Percentiles rank a stretch among this genome's conserved stretches.
Conservation (phyloP, 345 rosid species). For the Anacardium occidentale region DNA sequence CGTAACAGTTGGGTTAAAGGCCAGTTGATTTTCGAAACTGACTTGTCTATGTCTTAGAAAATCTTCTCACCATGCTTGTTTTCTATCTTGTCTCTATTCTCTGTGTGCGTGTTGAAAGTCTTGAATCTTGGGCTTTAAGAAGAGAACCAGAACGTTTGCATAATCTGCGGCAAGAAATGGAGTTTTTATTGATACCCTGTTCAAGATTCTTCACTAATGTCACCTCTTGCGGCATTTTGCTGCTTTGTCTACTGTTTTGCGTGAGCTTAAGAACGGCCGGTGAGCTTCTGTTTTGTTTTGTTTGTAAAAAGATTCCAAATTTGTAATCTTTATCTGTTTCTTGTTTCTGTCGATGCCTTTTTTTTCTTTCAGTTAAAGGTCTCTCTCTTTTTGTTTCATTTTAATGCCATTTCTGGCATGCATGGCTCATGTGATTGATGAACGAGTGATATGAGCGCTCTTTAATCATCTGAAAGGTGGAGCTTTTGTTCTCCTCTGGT, state of each 20-base stretch:
- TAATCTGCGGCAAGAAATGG: conserved; percentile 34
- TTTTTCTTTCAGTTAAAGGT: conserved; percentile 2
- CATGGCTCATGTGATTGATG: conserved; percentile 14
- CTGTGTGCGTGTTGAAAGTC: neutral
- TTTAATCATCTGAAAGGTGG: neutral
- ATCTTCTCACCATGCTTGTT: conserved; percentile 12
- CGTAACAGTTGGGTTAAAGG: conserved; percentile 26
- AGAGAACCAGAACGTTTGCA: conserved; percentile 13
- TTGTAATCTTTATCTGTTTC: conserved; percentile 15
- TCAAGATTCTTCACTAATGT: conserved; percentile 28
- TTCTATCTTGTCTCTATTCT: neutral
- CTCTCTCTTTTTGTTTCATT: neutral
- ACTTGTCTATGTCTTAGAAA: conserved; percentile 6
- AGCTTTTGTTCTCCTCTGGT: neutral
- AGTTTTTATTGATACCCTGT: conserved; percentile 26
- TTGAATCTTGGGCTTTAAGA: neutral
- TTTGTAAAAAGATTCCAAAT: neutral
- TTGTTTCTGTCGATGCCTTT: conserved; percentile 7
- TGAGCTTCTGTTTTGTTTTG: conserved; percentile 11
- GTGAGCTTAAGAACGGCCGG: conserved; percentile 51
- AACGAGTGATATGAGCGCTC: conserved; percentile 21
- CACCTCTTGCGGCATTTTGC: conserved; percentile 20
- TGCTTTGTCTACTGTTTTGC: conserved; percentile 44
- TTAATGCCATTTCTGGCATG: conserved; percentile 2
- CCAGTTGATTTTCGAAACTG: conserved; percentile 5